Evolutionary conservation across 768 basidiomycete species (phyloP).

Genomic region (Coprinopsis marcescibilis): DNA sequence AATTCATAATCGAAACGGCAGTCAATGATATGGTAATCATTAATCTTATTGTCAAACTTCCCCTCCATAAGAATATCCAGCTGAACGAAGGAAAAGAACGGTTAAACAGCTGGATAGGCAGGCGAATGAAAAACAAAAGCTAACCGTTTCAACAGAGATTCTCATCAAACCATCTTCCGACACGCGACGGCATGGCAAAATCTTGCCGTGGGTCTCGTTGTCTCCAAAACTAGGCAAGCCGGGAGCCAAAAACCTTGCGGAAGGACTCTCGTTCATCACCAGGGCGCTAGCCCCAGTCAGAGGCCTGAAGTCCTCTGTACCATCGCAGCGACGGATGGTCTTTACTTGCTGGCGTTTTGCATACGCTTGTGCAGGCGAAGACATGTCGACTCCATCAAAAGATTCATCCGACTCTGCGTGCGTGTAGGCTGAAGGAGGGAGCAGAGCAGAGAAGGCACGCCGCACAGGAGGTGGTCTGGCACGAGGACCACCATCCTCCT

Average conservation of each 20-base stretch:
- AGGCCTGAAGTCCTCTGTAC: constrained; percentile 75
- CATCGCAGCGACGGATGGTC: constrained; percentile 74
- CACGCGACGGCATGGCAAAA: constrained; percentile 89
- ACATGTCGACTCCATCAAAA: constrained; percentile 64
- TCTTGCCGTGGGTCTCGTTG: constrained; percentile 89
- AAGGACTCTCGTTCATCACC: constrained; percentile 51
- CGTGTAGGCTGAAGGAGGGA: constrained; percentile 53
- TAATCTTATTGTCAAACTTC: constrained; percentile 56
- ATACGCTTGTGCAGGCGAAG: constrained; percentile 79
- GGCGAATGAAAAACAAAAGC: constrained; percentile 20
- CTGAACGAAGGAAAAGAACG: constrained; percentile 33
- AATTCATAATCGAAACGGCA: constrained; percentile 98
- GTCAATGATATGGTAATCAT: constrained; percentile 79
- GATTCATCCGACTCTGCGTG: constrained; percentile 44
- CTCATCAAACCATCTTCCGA: constrained; percentile 95
- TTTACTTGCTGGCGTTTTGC: constrained; percentile 70
- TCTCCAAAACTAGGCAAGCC: constrained; percentile 87
- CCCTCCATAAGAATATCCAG: constrained; percentile 77
- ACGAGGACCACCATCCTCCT: constrained; percentile 26
- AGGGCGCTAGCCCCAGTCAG: constrained; percentile 61
- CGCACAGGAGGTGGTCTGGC: constrained; percentile 47
- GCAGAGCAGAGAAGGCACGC: constrained; percentile 72
- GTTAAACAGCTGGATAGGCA: constrained; percentile 8
- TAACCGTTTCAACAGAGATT: constrained; percentile 73
- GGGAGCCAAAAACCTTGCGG: constrained; percentile 46